Evolutionary conservation across 352 stramenopile species (phyloP).

Genomic region (Phytopythium mirpurense): DNA sequence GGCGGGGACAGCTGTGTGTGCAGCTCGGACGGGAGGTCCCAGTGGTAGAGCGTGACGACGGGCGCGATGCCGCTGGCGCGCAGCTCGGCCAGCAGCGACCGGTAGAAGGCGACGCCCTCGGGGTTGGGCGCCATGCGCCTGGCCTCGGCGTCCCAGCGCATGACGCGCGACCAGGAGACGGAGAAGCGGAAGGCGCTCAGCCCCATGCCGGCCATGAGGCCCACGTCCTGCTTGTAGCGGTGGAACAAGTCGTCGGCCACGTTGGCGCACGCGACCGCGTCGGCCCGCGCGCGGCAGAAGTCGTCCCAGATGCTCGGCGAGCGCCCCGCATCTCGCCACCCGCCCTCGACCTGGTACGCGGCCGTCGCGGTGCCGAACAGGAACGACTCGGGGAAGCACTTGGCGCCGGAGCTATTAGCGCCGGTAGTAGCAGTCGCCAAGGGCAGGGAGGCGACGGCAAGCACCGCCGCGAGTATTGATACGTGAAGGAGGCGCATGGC

Average conservation of each 20-base stretch:
- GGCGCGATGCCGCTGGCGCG: slow-evolving; percentile 72
- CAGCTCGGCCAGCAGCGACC: slow-evolving; percentile 83
- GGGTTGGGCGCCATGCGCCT: slow-evolving; percentile 61
- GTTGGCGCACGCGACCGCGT: slow-evolving; percentile 70
- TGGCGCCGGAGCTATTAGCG: slow-evolving; percentile 6
- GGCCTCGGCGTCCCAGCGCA: slow-evolving; percentile 61
- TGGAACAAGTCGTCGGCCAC: slow-evolving; percentile 92
- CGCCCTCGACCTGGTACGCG: slow-evolving; percentile 91
- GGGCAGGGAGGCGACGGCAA: slow-evolving; percentile 7
- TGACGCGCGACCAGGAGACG: slow-evolving; percentile 88
- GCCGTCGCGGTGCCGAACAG: slow-evolving; percentile 79
- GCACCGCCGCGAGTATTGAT: slow-evolving; percentile 4
- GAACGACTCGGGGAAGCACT: slow-evolving; percentile 20
- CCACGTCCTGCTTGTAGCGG: slow-evolving; percentile 86
- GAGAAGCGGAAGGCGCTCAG: slow-evolving; percentile 92
- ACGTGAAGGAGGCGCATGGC: no score
- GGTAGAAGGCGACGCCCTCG: slow-evolving; percentile 89
- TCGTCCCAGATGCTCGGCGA: slow-evolving; percentile 90
- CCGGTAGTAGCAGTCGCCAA: no score
- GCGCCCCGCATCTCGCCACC: slow-evolving; percentile 56
- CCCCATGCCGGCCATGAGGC: slow-evolving; percentile 87
- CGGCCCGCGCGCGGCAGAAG: slow-evolving; percentile 56
- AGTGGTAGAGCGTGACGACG: slow-evolving; percentile 92
- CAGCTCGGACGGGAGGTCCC: slow-evolving; percentile 89
- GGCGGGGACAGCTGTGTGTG: slow-evolving; percentile 57